Conservation (phyloP, 2,329 filamentous ascomycete genomes). For the Colletotrichum sp. region DNA sequence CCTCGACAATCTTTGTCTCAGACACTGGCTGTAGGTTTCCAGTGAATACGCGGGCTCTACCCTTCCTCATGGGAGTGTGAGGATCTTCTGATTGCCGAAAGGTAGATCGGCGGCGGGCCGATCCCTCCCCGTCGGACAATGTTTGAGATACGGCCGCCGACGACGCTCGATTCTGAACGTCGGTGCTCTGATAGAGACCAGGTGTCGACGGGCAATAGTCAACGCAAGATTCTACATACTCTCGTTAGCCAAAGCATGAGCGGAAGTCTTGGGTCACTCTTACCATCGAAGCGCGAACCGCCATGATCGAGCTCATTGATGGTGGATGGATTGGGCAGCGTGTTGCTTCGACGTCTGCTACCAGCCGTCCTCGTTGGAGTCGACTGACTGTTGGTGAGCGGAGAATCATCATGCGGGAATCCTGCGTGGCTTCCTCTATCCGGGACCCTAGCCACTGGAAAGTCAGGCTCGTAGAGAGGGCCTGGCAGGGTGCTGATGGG, state of each 20-base stretch:
- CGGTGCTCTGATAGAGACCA: background rate
- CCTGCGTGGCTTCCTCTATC: background rate
- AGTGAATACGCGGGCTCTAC: background rate
- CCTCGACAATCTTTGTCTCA: background rate
- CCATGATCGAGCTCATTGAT: background rate
- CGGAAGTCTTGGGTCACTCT: background rate
- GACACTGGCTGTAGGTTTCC: background rate
- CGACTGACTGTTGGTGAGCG: background rate
- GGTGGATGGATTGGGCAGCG: background rate
- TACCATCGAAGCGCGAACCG: background rate
- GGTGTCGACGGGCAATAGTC: background rate
- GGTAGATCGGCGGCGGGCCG: background rate
- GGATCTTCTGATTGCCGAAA: background rate
- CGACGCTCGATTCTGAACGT: background rate
- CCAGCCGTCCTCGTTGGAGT: background rate
- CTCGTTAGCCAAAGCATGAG: background rate
- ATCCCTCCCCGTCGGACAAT: background rate
- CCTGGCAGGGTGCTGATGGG: constrained; percentile 1
- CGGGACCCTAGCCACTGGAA: background rate
- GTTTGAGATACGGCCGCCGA: background rate
- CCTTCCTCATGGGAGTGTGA: background rate
- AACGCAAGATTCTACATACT: background rate
- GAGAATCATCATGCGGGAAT: background rate
- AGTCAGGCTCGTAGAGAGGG: background rate
- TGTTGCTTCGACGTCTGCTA: background rate